A percentile compares a stretch with the other conserved stretches of the same genome.
phyloP scores from a whole-genome alignment of 305 asterid genomes.

The Fraxinus platypoda region DNA sequence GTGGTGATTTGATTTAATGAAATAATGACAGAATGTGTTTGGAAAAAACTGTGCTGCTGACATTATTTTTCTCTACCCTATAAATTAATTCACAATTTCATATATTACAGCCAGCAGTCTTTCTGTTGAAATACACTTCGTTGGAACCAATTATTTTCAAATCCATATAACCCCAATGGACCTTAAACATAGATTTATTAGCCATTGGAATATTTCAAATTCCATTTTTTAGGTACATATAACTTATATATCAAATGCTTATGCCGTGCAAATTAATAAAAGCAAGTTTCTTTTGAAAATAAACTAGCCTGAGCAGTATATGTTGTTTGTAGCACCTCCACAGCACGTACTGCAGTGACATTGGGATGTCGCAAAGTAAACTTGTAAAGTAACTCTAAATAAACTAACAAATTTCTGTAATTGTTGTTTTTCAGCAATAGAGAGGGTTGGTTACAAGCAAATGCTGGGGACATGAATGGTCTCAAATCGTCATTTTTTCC shows the following conservation, averaged over 20 bases:
- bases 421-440: constrained; percentile 38
- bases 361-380: not conserved
- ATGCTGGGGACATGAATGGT: constrained; percentile 45
- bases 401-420: not conserved
- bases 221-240: not conserved
- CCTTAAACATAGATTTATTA: not conserved
- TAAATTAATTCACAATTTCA: not conserved
- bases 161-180: not conserved
- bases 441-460: constrained; percentile 68
- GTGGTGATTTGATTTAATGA: not conserved
- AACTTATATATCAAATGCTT: not conserved
- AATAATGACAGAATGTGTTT: not conserved
- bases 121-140: not conserved
- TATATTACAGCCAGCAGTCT: not conserved
- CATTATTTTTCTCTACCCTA: not conserved
- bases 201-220: not conserved
- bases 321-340: not conserved
- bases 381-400: not conserved
- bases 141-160: not conserved
- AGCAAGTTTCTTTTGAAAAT: not conserved
- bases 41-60: not conserved
- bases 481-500: constrained; percentile 57
- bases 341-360: not conserved
- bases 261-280: not conserved
- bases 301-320: not conserved